Evolutionary conservation across 2,329 filamentous ascomycete genomes (phyloP), one percentile per base, ranked within the genome.

Genomic region (Didymella pinodella): DNA sequence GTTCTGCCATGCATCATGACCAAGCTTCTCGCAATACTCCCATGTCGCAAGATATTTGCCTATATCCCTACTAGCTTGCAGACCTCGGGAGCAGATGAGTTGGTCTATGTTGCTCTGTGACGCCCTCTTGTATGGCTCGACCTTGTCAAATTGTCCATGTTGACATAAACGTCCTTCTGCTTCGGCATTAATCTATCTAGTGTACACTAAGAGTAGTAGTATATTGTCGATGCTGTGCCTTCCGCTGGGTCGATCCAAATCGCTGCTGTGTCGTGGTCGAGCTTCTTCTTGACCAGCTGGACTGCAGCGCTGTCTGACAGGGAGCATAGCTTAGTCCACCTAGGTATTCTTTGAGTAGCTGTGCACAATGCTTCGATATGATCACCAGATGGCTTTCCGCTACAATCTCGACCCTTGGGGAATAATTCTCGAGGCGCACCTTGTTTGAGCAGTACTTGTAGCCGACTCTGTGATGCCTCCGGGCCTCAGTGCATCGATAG

Each of bases 221-320:
- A n/a, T 29, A 46, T 46, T 7, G 43, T 47, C 12, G n/a, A 29
- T 16, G 28, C n/a, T 20, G 44, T 31, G 43, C 44, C 44, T 8
- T 47, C 28, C 34, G 44, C 44, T 22, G 44, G 29, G 4, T 32
- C n/a, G 11, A 47, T 28, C 44, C 44, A 47, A 7, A 47, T 47
- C 4, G 44, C 44, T 32, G 44, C 18, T 16, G 29, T 31, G 28
- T 34, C 11, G 26, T 34, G 20, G 28, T 31, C 18, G 20, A 25
- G 5, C 11, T 22, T 20, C 14, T n/a, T 12, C 11, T 47, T 47
- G n/a, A 20, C 29, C 10, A 32, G 29, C n/a, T 18, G 31, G 10
- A 47, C 44, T 5, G 28, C 44, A 31, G 28, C 25, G 29, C 18
- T 32, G 2, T 16, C 22, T 8, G 28, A 20, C 22, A 14, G 8